Evolutionary conservation across 805 yeast genomes (phyloP), one percentile per base, ranked within the genome.

Genomic region (Gaillardinia entomophila): DNA sequence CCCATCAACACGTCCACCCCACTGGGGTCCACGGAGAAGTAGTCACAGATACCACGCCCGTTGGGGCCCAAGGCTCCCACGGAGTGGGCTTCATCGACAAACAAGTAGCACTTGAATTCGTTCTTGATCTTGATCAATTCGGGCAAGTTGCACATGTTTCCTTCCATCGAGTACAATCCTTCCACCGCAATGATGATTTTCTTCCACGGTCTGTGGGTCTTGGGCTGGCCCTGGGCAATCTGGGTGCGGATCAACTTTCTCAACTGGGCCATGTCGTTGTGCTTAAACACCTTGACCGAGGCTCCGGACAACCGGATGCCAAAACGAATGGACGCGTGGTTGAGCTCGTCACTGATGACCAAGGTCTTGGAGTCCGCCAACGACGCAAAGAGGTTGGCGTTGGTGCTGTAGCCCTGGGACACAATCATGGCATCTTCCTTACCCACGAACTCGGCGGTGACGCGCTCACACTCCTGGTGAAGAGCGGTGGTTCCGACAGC

Each of bases 51-150:
- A 52, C 99, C 99, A 52, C 84, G 79, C 28, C 98, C 98, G 32
- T 63, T 62, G 27, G 94, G 92, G 18, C 99, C 99, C 63, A 92
- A 73, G n/a, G 98, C 98, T 49, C 99, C 99, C 50, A 92, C 82
- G 4, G 97, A 90, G 59, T 92, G 99, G 10, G 98, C 98, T 60
- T 92, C 99, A 57, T 92, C 99, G 40, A 94, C 84, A 51, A 84
- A 92, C 32, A 92, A 62, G 52, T 85, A 86, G 53, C 90, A 84
- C 49, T 87, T 87, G 66, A 94, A 92, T 54, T 84, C 85, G 24
- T 83, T 73, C 48, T 82, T 80, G 41, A 89, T 66, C 46, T 73
- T 82, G 17, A 89, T 72, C 28, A 89, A 52, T 37, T 62, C 69
- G 4, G 96, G 96, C 46, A 89, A 68, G 52, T 89, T 79, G 54